Percentiles rank a stretch among this genome's conserved stretches.
Conservation (phyloP, 371 early-diverging fungal species). For the Zopfochytrium polystomum region DNA sequence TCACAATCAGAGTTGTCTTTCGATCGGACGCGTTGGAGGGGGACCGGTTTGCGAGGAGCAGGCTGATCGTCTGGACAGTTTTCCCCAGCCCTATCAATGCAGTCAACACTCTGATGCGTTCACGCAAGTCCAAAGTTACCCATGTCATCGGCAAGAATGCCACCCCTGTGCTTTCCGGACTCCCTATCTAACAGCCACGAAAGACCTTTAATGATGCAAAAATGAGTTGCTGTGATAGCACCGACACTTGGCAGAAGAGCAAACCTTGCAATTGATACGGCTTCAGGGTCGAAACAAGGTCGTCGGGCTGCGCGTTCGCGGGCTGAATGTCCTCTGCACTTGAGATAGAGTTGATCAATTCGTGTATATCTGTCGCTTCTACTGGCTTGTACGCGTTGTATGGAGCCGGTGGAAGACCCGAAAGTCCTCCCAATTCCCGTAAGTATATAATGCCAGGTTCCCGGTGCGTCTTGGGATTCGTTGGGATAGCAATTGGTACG, state of each 20-base stretch:
- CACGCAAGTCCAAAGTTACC: not conserved
- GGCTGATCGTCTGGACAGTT: constrained; percentile 38
- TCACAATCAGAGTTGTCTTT: constrained; percentile 36
- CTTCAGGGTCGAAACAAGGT: no score
- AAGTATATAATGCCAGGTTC: no score
- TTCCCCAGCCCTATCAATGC: constrained; percentile 38
- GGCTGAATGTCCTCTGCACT: no score
- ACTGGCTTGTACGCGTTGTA: no score
- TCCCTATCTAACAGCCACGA: constrained; percentile 14
- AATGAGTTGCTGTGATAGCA: no score
- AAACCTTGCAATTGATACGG: constrained; percentile 17
- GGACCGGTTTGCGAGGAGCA: constrained; percentile 26
- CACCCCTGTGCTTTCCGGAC: not conserved
- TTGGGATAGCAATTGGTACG: no score
- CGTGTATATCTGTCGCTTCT: no score
- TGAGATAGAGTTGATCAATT: no score
- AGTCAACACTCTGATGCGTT: constrained; percentile 5
- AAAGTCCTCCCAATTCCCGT: no score
- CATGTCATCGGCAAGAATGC: constrained; percentile 18
- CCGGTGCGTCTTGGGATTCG: no score
- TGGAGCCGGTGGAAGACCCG: no score
- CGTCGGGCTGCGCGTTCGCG: no score
- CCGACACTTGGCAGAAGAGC: not conserved
- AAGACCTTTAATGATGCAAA: constrained; percentile 5
- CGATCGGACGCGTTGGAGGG: constrained; percentile 17